Evolutionary conservation across 2,329 filamentous ascomycete genomes (phyloP).

Genomic region (Colletotrichum sansevieriae): DNA sequence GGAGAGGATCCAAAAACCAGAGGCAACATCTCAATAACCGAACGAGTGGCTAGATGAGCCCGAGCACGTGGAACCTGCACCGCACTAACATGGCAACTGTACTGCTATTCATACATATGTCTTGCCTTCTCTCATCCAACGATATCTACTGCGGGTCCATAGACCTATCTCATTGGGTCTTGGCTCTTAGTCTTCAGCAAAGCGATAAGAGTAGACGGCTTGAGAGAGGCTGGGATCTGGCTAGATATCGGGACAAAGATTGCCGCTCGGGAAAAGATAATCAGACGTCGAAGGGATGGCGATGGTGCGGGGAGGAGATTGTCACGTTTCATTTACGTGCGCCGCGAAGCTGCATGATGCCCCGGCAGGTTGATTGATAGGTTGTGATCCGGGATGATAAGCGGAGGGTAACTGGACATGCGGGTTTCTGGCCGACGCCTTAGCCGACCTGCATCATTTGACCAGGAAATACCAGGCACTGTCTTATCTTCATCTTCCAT

Average conservation of each 20-base stretch:
- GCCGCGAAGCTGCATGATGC: conserved; percentile 25
- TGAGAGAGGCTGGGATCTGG: neutral
- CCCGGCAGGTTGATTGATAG: conserved; percentile 16
- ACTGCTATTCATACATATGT: neutral
- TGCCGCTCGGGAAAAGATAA: conserved; percentile 26
- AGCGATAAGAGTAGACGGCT: neutral
- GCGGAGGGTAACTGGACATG: conserved; percentile 9
- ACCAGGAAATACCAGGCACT: neutral
- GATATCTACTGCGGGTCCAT: neutral
- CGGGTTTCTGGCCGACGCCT: conserved; percentile 4
- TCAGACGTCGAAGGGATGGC: neutral
- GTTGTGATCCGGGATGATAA: conserved; percentile 28
- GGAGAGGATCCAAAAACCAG: conserved; percentile 11
- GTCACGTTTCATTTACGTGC: conserved; percentile 19
- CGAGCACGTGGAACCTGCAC: neutral
- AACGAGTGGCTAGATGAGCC: neutral
- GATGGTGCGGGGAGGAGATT: conserved; percentile 18
- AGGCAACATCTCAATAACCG: conserved; percentile 22
- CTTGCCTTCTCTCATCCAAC: neutral
- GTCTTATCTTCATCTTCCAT: neutral
- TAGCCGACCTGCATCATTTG: neutral
- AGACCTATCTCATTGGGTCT: neutral
- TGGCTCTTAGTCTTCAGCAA: neutral
- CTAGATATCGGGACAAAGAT: conserved; percentile 14
- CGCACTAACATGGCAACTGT: conserved; percentile 1